Evolutionary conservation across 2,329 filamentous ascomycete species (phyloP).

Genomic region (Fusarium scirpi): DNA sequence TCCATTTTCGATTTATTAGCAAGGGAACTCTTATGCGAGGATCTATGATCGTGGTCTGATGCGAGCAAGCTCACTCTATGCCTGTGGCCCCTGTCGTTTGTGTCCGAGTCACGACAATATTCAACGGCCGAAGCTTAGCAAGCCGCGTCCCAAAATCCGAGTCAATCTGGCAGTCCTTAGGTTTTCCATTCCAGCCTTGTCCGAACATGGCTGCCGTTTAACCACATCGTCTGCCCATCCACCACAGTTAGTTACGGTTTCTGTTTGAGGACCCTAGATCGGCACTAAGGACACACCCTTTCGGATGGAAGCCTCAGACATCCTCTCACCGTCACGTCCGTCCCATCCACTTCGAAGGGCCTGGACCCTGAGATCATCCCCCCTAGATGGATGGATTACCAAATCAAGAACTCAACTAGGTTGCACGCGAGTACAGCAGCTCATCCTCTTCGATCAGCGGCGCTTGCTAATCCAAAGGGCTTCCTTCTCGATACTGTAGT

Average conservation of each 20-base stretch:
- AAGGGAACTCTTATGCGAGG: slow-evolving; percentile 17
- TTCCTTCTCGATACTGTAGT: not conserved
- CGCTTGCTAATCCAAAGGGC: slow-evolving; percentile 7
- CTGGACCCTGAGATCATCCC: slow-evolving; percentile 46
- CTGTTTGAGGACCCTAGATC: slow-evolving; percentile 10
- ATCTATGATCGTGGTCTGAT: slow-evolving; percentile 1
- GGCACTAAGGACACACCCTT: slow-evolving; percentile 34
- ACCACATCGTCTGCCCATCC: not conserved
- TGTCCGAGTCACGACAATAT: slow-evolving; percentile 4
- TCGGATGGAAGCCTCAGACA: slow-evolving; percentile 18
- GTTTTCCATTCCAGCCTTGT: slow-evolving; percentile 10
- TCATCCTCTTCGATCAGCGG: slow-evolving; percentile 30
- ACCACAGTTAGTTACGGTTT: slow-evolving; percentile 36
- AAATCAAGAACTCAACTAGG: slow-evolving; percentile 38
- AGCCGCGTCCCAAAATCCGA: slow-evolving; percentile 10
- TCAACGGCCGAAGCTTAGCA: slow-evolving; percentile 17
- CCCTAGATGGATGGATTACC: slow-evolving; percentile 37
- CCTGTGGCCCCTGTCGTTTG: slow-evolving; percentile 1
- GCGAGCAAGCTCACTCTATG: not conserved
- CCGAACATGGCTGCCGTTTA: slow-evolving; percentile 29
- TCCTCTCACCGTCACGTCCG: slow-evolving; percentile 33
- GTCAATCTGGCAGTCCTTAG: slow-evolving; percentile 4
- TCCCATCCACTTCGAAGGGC: slow-evolving; percentile 43
- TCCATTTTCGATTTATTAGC: not conserved
- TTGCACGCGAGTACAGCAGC: slow-evolving; percentile 37